Evolutionary conservation across 495 filamentous ascomycete species (phyloP).

Genomic region (Astrocystis sublimbata): DNA sequence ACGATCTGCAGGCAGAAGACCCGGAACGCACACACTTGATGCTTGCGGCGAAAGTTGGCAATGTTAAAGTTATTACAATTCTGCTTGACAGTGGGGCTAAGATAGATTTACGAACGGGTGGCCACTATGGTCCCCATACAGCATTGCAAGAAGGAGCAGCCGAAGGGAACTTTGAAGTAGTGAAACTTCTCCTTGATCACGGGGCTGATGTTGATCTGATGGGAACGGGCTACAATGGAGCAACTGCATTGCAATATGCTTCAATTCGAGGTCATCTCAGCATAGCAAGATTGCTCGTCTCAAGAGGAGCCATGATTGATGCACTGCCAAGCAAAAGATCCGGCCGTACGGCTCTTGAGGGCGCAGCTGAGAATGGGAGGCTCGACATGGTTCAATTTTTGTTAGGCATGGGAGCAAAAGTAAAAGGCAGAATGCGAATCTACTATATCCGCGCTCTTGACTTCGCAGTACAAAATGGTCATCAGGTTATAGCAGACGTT

Average conservation of each 20-base stretch:
- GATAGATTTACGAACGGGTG: too few relatives aligned
- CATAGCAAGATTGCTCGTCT: conserved; percentile 26
- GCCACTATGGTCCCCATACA: too few relatives aligned
- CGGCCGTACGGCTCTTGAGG: conserved; percentile 45
- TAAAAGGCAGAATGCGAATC: too few relatives aligned
- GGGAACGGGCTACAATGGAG: conserved; percentile 27
- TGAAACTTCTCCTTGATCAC: conserved; percentile 29
- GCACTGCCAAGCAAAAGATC: conserved; percentile 22
- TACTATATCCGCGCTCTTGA: too few relatives aligned
- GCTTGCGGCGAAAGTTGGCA: too few relatives aligned
- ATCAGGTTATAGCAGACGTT: too few relatives aligned
- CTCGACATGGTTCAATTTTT: conserved; percentile 39
- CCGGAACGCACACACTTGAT: too few relatives aligned
- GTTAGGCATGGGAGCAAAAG: conserved; percentile 2
- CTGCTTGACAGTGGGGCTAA: too few relatives aligned
- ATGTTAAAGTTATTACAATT: too few relatives aligned
- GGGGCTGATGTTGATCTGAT: conserved; percentile 34
- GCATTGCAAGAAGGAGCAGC: background rate
- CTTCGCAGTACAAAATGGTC: too few relatives aligned
- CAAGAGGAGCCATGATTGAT: conserved; percentile 31
- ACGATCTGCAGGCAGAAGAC: too few relatives aligned
- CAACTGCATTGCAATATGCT: conserved; percentile 40
- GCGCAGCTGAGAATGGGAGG: conserved; percentile 46
- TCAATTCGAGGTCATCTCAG: conserved; percentile 28
- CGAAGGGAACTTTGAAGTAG: conserved; percentile 16